A percentile compares a stretch with the other conserved stretches of the same genome.
Evolutionary conservation across 2,329 filamentous ascomycete genomes (phyloP).

Genomic region (Neofusicoccum sp.): DNA sequence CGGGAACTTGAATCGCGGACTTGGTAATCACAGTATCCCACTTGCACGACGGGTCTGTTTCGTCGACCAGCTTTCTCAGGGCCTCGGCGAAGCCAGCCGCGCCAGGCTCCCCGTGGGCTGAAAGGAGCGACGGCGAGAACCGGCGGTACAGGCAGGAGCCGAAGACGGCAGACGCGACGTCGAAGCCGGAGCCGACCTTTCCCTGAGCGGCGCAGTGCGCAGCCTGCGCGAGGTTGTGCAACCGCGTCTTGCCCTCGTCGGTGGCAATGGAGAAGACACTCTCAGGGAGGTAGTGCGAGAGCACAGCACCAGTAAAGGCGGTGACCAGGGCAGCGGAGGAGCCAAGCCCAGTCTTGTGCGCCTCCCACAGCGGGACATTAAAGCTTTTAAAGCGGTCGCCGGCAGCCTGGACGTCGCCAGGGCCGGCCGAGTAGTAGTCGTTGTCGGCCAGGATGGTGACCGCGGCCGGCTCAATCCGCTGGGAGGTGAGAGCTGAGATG

Average conservation of each 20-base stretch:
- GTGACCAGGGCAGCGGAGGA: conserved; percentile 94
- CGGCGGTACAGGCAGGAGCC: conserved; percentile 87
- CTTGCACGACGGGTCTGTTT: conserved; percentile 44
- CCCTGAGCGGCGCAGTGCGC: conserved; percentile 95
- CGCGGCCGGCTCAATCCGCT: conserved; percentile 62
- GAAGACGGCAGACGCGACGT: conserved; percentile 89
- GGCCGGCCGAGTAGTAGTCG: conserved; percentile 79
- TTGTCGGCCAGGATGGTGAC: conserved; percentile 92
- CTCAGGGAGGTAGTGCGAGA: conserved; percentile 69
- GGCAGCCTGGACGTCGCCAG: conserved; percentile 29
- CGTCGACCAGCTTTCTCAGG: conserved; percentile 66
- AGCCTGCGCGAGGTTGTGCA: conserved; percentile 93
- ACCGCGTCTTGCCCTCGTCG: conserved; percentile 54
- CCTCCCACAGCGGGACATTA: conserved; percentile 68
- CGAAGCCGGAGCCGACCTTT: conserved; percentile 94
- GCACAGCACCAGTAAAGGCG: conserved; percentile 72
- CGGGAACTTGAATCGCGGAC: conserved; percentile 67
- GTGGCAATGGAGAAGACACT: conserved; percentile 56
- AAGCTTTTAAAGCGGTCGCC: conserved; percentile 70
- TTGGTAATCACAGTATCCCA: conserved; percentile 83
- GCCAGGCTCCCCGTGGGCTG: conserved; percentile 64
- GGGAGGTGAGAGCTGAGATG: conserved; percentile 53
- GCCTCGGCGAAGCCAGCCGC: conserved; percentile 61
- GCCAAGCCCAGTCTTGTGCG: conserved; percentile 94
- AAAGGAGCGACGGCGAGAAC: conserved; percentile 80